These are phyloP conservation scores for Cyberlindnera euphorbiae DNA, from an alignment of 805 yeast genomes.

Conservation along the genomic window DNA sequence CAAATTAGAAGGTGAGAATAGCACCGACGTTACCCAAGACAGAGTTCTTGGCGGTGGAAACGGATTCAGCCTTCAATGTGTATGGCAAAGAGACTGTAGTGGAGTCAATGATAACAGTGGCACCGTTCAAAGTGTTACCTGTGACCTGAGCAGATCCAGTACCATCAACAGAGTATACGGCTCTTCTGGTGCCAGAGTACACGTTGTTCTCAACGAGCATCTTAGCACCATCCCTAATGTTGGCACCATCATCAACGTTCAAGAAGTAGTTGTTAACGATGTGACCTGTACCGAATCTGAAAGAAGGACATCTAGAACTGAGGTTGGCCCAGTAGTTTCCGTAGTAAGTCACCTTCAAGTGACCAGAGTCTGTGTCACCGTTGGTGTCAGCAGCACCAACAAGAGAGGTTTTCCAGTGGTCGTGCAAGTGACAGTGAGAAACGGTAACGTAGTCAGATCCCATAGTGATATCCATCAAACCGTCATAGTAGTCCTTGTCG, in stretches of 20 bases:
- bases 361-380: conserved; percentile 3
- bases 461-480: conserved; percentile 2
- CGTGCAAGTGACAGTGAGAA: conserved; percentile 3
- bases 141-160: conserved; percentile 1
- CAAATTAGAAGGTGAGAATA: conserved; percentile 1
- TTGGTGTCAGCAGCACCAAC: conserved; percentile 4
- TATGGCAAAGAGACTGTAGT: conserved; percentile 1
- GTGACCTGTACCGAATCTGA: conserved; percentile 5
- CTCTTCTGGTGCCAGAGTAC: neutral
- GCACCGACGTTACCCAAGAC: conserved; percentile 4
- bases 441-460: conserved; percentile 3
- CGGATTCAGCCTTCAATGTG: neutral
- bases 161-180: too few relatives aligned
- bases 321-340: conserved; percentile 2
- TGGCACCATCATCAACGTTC: conserved; percentile 1
- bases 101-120: neutral
- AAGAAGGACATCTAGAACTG: conserved; percentile 2
- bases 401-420: conserved; percentile 5
- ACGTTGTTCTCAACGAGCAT: conserved; percentile 2
- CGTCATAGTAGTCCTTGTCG: conserved; percentile 5
- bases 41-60: neutral
- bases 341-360: conserved; percentile 3
- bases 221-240: conserved; percentile 2
- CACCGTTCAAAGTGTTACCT: conserved; percentile 3
- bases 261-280: conserved; percentile 3